A percentile compares a stretch with the other conserved stretches of the same genome.
Evolutionary conservation across 768 basidiomycete genomes (phyloP).

Genomic region (Calvatia gigantea): DNA sequence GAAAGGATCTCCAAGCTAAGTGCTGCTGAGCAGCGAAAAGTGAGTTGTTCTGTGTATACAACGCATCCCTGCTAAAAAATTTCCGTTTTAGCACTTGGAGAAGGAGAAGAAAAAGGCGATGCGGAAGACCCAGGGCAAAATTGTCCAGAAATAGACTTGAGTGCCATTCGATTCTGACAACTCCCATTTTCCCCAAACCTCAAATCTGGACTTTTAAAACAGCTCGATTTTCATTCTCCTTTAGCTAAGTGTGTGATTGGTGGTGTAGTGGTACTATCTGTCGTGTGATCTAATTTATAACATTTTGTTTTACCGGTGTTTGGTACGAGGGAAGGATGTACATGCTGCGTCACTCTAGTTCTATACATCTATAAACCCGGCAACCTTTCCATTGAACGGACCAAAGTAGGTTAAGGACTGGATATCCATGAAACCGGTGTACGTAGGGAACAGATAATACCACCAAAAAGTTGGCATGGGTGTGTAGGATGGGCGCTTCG

Average conservation of each 20-base stretch:
- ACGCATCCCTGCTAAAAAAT: not conserved
- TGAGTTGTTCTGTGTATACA: slow-evolving; percentile 20
- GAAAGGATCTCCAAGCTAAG: slow-evolving; percentile 71
- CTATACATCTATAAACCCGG: no score
- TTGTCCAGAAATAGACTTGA: slow-evolving; percentile 47
- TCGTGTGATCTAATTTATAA: not conserved
- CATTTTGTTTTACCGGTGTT: not conserved
- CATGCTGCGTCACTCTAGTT: no score
- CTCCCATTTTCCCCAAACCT: not conserved
- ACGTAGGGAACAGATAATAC: no score
- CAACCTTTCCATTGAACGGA: no score
- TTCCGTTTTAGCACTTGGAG: slow-evolving; percentile 41
- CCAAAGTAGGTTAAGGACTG: no score
- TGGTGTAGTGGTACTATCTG: not conserved
- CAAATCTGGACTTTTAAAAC: not conserved
- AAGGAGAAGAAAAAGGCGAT: slow-evolving; percentile 73
- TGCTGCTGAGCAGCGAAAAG: slow-evolving; percentile 83
- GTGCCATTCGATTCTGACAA: no score
- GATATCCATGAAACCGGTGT: no score
- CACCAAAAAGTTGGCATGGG: no score
- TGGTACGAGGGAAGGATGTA: no score
- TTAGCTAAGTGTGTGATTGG: not conserved
- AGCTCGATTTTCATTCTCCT: not conserved
- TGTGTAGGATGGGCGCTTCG: no score
- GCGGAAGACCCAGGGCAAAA: slow-evolving; percentile 68